Evolutionary conservation across 2,329 filamentous ascomycete species (phyloP).

Genomic region (Penicillium janthinellum): DNA sequence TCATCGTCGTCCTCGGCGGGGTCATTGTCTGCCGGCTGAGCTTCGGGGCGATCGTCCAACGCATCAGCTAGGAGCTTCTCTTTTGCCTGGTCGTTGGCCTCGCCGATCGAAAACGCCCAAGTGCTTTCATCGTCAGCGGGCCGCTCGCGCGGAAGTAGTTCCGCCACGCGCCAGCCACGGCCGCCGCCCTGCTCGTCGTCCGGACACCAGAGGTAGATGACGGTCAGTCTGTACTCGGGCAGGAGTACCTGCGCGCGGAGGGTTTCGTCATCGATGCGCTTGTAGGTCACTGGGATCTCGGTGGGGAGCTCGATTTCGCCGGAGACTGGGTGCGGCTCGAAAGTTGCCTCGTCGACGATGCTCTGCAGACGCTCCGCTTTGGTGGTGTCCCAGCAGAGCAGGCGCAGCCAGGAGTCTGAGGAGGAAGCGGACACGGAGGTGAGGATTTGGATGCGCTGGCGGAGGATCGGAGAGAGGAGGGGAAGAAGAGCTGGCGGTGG

Average conservation of each 20-base stretch:
- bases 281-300: slow-evolving; percentile 57
- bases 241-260: slow-evolving; percentile 58
- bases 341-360: slow-evolving; percentile 55
- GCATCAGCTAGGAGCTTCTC: slow-evolving; percentile 42
- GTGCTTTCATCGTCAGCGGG: slow-evolving; percentile 50
- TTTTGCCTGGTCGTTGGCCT: slow-evolving; percentile 54
- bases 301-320: slow-evolving; percentile 66
- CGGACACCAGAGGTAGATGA: slow-evolving; percentile 64
- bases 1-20: slow-evolving; percentile 52
- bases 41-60: slow-evolving; percentile 33
- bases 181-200: slow-evolving; percentile 56
- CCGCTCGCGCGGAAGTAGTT: slow-evolving; percentile 57
- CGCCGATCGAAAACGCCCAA: slow-evolving; percentile 58
- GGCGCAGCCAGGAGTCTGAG: slow-evolving; percentile 58
- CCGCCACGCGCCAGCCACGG: slow-evolving; percentile 61
- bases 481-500: slow-evolving; percentile 63
- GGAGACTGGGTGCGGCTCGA: slow-evolving; percentile 66
- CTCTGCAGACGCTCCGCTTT: slow-evolving; percentile 57
- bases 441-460: slow-evolving; percentile 62
- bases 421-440: slow-evolving; percentile 47
- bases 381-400: slow-evolving; percentile 61
- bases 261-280: slow-evolving; percentile 63
- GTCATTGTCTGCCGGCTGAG: slow-evolving; percentile 19
- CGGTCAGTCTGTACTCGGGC: slow-evolving; percentile 56
- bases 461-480: slow-evolving; percentile 64